Percentiles rank a stretch among this genome's conserved stretches.
Conservation (phyloP, 768 basidiomycete species). For the Lactarius deliciosus region DNA sequence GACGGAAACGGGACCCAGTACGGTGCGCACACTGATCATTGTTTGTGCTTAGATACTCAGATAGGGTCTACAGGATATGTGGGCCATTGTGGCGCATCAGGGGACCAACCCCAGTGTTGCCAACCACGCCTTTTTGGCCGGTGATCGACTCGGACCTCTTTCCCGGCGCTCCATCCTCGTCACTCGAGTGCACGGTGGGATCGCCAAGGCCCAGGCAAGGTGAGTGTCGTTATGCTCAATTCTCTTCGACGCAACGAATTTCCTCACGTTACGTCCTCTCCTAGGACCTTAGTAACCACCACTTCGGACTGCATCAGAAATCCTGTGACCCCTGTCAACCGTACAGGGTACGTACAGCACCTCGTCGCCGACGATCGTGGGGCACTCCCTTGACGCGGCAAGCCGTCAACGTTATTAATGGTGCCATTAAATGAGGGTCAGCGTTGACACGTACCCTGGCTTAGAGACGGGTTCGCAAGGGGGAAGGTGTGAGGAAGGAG, state of each 20-base stretch:
- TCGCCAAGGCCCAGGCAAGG: slow-evolving; percentile 47
- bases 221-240: not conserved
- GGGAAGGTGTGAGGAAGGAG: not conserved
- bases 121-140: too few species aligned
- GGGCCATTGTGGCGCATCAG: too few species aligned
- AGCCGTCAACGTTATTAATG: not conserved
- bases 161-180: slow-evolving; percentile 49
- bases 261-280: too few species aligned
- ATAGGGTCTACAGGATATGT: too few species aligned
- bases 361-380: slow-evolving; percentile 43
- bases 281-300: not conserved
- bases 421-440: not conserved
- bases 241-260: not conserved
- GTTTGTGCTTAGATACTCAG: too few species aligned
- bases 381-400: slow-evolving; percentile 37
- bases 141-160: slow-evolving; percentile 47
- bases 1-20: slow-evolving; percentile 44
- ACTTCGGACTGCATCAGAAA: slow-evolving; percentile 39
- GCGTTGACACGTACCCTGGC: not conserved
- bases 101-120: too few species aligned
- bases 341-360: slow-evolving; percentile 41
- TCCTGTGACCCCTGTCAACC: slow-evolving; percentile 35
- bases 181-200: slow-evolving; percentile 54
- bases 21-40: slow-evolving; percentile 35
- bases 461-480: not conserved